Percentiles rank a stretch among this genome's conserved stretches.
These are phyloP conservation scores for Saccharomyces hybrid DNA, from an alignment of 1,139 yeast species.

Conservation along the genomic window DNA sequence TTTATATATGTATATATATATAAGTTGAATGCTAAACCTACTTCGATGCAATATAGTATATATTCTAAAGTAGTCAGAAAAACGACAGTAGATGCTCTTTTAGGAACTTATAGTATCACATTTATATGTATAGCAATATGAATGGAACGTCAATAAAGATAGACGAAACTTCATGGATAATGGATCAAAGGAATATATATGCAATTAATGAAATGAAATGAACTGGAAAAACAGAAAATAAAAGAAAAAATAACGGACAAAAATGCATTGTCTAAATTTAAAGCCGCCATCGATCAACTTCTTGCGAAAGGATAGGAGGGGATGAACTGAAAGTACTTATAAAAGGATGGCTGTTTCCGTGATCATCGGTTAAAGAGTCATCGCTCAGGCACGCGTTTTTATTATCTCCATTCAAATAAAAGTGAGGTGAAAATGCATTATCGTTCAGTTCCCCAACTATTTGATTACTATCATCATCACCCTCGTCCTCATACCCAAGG, in stretches of 20 bases:
- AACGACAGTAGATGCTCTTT: neutral
- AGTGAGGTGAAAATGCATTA: neutral
- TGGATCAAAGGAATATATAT: neutral
- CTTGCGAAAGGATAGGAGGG: conserved; percentile 2
- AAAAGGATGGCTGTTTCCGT: neutral
- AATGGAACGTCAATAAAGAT: too few species aligned
- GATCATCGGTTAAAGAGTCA: neutral
- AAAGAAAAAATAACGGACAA: neutral
- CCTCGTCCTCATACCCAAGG: neutral
- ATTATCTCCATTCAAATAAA: neutral
- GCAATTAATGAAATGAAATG: neutral
- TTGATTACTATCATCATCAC: neutral
- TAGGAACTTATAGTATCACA: neutral
- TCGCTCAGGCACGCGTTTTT: neutral
- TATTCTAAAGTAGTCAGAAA: neutral
- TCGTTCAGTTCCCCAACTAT: neutral
- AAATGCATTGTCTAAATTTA: neutral
- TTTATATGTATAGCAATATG: neutral
- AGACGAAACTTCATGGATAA: neutral
- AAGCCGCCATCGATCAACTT: conserved; percentile 1
- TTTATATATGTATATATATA: neutral
- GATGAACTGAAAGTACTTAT: neutral
- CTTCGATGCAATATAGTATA: neutral
- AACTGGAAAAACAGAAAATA: neutral
- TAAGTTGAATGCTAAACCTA: neutral